Conservation (phyloP, 768 basidiomycete species). For the Boletellus ananiceps region DNA sequence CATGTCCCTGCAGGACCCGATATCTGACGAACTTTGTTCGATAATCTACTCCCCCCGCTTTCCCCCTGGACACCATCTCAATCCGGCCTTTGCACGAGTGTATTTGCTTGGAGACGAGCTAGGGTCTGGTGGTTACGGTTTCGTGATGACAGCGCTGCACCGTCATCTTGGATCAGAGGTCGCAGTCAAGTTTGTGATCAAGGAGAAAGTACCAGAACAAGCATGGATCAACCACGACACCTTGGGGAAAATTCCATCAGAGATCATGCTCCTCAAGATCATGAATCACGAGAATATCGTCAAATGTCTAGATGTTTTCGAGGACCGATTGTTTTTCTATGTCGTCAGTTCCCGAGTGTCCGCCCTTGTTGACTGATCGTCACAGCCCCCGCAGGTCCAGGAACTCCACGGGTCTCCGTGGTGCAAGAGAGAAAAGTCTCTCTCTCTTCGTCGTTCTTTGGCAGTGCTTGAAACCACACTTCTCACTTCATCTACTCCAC, state of each 20-base stretch:
- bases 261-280: constrained; percentile 70
- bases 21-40: constrained; percentile 14
- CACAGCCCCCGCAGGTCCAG: constrained; percentile 56
- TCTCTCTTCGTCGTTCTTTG: constrained; percentile 20
- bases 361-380: constrained; percentile 1
- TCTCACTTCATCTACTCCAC: constrained; percentile 42
- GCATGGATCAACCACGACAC: constrained; percentile 54
- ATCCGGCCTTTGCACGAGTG: constrained; percentile 51
- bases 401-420: constrained; percentile 93
- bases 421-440: constrained; percentile 45
- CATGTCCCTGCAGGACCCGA: neutral
- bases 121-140: constrained; percentile 91
- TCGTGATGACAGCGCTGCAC: constrained; percentile 84
- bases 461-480: constrained; percentile 22
- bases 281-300: constrained; percentile 80
- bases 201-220: constrained; percentile 55
- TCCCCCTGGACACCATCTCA: constrained; percentile 54
- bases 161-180: constrained; percentile 60
- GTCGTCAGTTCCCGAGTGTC: constrained; percentile 50
- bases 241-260: constrained; percentile 67
- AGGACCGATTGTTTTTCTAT: constrained; percentile 83
- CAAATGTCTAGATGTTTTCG: constrained; percentile 77
- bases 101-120: constrained; percentile 73
- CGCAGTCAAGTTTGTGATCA: constrained; percentile 94
- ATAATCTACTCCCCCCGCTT: constrained; percentile 47